Conservation (phyloP, 1,284 basidiomycete genomes). For the Pseudozyma thailandica region DNA sequence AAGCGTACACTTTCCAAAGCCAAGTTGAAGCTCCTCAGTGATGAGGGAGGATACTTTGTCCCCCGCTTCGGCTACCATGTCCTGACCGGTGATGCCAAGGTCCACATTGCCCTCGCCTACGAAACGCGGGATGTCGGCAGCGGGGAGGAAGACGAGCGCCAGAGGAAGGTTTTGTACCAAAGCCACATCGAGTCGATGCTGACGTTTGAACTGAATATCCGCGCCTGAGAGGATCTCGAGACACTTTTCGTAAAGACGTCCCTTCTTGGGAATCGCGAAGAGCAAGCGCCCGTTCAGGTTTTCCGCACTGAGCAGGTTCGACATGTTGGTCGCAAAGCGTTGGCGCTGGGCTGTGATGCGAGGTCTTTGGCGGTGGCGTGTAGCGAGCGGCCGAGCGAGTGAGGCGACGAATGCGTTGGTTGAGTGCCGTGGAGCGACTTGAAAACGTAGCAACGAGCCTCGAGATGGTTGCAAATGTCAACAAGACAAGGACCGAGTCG, state of each 20-base stretch:
- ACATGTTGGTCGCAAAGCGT: constrained; percentile 44
- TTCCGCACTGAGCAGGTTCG: constrained; percentile 62
- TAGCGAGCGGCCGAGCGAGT: no score
- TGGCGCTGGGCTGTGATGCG: no score
- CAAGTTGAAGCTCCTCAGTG: constrained; percentile 83
- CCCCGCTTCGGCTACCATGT: constrained; percentile 90
- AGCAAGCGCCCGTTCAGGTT: constrained; percentile 77
- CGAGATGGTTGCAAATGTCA: no score
- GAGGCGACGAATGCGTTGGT: no score
- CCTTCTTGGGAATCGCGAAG: constrained; percentile 98
- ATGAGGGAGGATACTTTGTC: constrained; percentile 74
- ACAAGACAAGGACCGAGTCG: no score
- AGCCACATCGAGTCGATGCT: constrained; percentile 88
- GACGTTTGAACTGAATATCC: constrained; percentile 93
- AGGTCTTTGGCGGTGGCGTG: not conserved
- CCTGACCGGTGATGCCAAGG: constrained; percentile 90
- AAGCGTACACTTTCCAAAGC: constrained; percentile 92
- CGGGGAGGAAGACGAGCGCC: constrained; percentile 96
- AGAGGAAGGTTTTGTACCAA: constrained; percentile 92
- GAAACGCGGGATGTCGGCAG: constrained; percentile 96
- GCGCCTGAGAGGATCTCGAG: constrained; percentile 81
- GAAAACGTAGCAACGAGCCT: no score
- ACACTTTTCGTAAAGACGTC: constrained; percentile 89
- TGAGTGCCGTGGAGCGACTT: no score
- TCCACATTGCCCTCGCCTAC: constrained; percentile 97